Evolutionary conservation across 1,284 basidiomycete genomes (phyloP).

Genomic region (Ustilago bromivora): DNA sequence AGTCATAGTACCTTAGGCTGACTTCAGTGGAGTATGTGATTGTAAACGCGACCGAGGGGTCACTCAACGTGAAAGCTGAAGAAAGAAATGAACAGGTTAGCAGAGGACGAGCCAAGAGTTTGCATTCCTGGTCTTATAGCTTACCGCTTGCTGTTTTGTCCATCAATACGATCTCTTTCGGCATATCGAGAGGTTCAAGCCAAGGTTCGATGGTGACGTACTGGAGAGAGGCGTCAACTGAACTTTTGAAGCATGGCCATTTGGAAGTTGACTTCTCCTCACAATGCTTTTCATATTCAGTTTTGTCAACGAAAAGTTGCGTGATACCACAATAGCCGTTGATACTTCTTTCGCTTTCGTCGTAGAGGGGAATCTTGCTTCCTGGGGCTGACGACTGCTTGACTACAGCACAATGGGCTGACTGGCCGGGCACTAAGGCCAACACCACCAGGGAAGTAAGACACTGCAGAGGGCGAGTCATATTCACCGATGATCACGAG

Average conservation of each 20-base stretch:
- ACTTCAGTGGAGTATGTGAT: background rate
- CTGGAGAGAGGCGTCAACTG: background rate
- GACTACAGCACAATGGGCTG: background rate
- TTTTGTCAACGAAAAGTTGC: background rate
- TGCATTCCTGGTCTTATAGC: background rate
- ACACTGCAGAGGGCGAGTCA: background rate
- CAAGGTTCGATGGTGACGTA: conserved; percentile 3
- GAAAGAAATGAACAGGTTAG: background rate
- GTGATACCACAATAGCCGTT: background rate
- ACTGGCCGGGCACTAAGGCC: background rate
- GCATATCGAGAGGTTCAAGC: conserved; percentile 7
- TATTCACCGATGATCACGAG: no score
- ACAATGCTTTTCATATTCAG: conserved; percentile 11
- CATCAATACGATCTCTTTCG: conserved; percentile 1
- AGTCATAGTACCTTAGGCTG: conserved; percentile 17
- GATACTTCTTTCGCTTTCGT: background rate
- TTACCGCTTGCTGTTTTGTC: background rate
- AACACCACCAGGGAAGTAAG: background rate
- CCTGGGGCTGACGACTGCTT: background rate
- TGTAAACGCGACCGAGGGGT: conserved; percentile 6
- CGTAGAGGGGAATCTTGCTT: background rate
- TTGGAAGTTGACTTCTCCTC: background rate
- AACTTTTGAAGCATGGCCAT: conserved; percentile 19
- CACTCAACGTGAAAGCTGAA: conserved; percentile 13
- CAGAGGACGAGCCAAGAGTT: background rate